A percentile compares a stretch with the other conserved stretches of the same genome.
phyloP scores from a whole-genome alignment of 2,329 filamentous ascomycete genomes.

The Ophiostoma sp. region DNA sequence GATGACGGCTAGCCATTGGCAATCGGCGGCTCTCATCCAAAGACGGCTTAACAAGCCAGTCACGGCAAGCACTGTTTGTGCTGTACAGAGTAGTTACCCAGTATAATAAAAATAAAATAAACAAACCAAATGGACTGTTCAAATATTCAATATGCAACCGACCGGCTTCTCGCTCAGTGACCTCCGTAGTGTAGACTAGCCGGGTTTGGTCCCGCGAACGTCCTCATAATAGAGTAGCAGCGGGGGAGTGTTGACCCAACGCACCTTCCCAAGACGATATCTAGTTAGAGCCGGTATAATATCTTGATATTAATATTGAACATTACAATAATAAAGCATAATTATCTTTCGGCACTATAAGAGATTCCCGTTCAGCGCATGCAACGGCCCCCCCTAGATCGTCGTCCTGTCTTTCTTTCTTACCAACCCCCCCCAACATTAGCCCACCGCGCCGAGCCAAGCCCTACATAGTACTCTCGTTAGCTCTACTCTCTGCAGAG shows the following conservation, averaged over 20 bases:
- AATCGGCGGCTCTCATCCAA: too few species aligned
- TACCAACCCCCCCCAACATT: conserved; percentile 3
- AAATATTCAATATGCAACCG: not conserved
- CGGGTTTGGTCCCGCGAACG: conserved; percentile 15
- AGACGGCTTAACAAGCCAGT: not conserved
- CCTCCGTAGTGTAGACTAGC: conserved; percentile 19
- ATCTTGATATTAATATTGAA: not conserved
- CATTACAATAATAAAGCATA: not conserved
- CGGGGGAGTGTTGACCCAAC: not conserved
- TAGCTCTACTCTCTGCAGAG: not conserved
- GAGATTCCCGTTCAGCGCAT: not conserved
- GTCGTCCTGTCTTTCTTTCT: not conserved
- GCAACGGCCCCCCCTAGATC: not conserved
- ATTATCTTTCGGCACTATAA: too few species aligned
- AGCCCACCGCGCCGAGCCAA: conserved; percentile 10
- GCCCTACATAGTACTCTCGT: conserved; percentile 17
- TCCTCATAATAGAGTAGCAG: not conserved
- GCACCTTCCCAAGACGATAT: not conserved
- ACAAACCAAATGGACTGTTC: too few species aligned
- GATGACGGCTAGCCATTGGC: not conserved
- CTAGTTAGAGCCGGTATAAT: not conserved
- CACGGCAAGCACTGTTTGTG: not conserved
- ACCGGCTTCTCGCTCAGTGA: conserved; percentile 1
- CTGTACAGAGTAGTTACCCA: not conserved
- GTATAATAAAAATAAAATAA: too few species aligned